Base-by-base conservation (phyloP, 495 filamentous ascomycete species). In the Hyaloscypha variabilis region DNA sequence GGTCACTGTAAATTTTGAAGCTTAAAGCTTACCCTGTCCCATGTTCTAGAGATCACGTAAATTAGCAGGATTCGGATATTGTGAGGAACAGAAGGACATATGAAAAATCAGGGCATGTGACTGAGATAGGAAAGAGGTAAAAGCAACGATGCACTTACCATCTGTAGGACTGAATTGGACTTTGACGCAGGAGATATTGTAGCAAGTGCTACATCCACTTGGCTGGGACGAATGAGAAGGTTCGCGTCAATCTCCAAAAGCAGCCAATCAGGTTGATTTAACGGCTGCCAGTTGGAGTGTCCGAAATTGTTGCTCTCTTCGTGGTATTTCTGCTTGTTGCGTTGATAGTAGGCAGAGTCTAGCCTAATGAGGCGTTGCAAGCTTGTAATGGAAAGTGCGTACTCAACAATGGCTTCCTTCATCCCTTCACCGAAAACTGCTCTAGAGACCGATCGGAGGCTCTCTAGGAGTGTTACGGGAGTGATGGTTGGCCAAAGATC, bases 241-340 rank as follows among this genome's bases (percentile, higher is more conserved):
- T 87, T 77, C 8, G 72, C 66, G 17, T 88, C 86, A 39, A 88
- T 81, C 63, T 88, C 86, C 1, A 88, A 71, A 13, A 88, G 74
- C 0, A 88, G 66, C 83, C 84, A 87, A 58, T 88, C 86, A 0
- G 82, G 75, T 6, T 58, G 46, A 11, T 82, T 53, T 0, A 71
- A 28, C 0, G 83, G 80, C 0, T 73, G 39, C 86, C 85, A 88
- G 60, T 85, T 85, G 6, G 60, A 36, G 67, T 87, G 85, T 3
- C 84, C 83, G 0, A 30, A 13, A 70, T 85, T 82, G 4, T 62
- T 28, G 8, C 69, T 39, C 57, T 83, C 79, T 21, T 82, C 77
- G 6, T 71, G 58, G 4, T 75, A 60, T 30, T 74, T 65, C 10
- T 75, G 67, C 55, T 67, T 1, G 13, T 77, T 61, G 0, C 25